Conservation (phyloP, 2,329 filamentous ascomycete genomes). For the Colletotrichum noveboracense region DNA sequence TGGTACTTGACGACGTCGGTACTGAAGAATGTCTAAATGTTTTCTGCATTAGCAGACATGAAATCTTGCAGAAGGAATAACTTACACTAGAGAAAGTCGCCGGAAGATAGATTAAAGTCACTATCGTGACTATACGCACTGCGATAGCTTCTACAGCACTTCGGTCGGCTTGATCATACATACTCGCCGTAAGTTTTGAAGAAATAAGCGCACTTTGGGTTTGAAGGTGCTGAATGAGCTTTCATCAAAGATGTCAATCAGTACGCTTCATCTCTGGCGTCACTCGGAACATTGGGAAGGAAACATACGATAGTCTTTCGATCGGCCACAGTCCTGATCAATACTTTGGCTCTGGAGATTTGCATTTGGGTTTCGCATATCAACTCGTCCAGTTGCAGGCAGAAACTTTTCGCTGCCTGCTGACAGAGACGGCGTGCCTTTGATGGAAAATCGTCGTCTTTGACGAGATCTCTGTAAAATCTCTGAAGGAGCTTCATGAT, state of each 20-base stretch:
- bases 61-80: not conserved
- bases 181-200: slow-evolving; percentile 21
- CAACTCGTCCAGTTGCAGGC: not conserved
- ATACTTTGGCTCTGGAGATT: not conserved
- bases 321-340: not conserved
- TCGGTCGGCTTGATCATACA: slow-evolving; percentile 30
- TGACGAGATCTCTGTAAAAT: slow-evolving; percentile 39
- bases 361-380: slow-evolving; percentile 3
- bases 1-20: slow-evolving; percentile 1
- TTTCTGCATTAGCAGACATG: not conserved
- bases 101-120: slow-evolving; percentile 28
- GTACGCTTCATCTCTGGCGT: not conserved
- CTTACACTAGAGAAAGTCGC: slow-evolving; percentile 23
- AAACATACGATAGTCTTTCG: not conserved
- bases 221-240: slow-evolving; percentile 39
- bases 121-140: slow-evolving; percentile 31
- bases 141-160: slow-evolving; percentile 30
- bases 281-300: not conserved
- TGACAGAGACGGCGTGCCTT: not conserved
- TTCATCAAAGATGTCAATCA: too few relatives aligned
- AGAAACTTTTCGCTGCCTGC: not conserved
- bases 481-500: slow-evolving; percentile 23
- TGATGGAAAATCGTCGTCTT: slow-evolving; percentile 26
- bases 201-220: slow-evolving; percentile 28
- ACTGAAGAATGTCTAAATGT: slow-evolving; percentile 3